Base-by-base conservation (phyloP, 805 yeast genomes). In the Kluyveromyces starmeri region DNA sequence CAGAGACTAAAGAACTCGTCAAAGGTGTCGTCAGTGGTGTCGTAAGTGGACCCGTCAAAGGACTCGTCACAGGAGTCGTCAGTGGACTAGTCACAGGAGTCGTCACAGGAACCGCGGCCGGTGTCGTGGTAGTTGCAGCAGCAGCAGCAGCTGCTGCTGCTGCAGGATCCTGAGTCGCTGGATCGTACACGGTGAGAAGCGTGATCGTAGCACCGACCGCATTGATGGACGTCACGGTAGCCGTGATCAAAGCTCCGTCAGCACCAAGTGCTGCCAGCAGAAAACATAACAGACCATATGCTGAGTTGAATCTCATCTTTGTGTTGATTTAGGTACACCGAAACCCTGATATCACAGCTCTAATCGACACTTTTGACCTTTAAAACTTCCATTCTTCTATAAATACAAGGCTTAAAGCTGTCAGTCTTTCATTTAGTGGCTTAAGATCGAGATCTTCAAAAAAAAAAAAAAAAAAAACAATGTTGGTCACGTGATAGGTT, bases 11-110 rank as follows among this genome's bases (percentile, higher is more conserved):
- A 10, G 43, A 38, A n/a, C 58, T 35, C 9, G 61, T 36, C 14
- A 50, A 26, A 26, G 64, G 31, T 9, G 41, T 37, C 9, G 56
- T 33, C 9, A 58, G 34, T 13, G 54, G 26, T 23, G 62, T 35
- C 22, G 61, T 31, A 10, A 56, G 32, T 15, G 54, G 20, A 13
- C 56, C 27, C 5, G 46, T 12, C 13, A 48, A 17, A 13, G 45
- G 27, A 17, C 45, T 15, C 4, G 48, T 7, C 14, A 43, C 27
- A n/a, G 49, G 21, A 6, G 47, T 32, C 13, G 48, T 27, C n/a
- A 46, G 20, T 17, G 44, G 23, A 18, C 42, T 25, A 7, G 49
- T 37, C n/a, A 46, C 12, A 4, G 38, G 34, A 13, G 50, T 40
- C 14, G 50, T 20, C 7, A 36, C 28, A 11, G 47, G 24, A 10